These are phyloP conservation scores for Eimeria zaria DNA, from an alignment of 169 alveolate species.

Conservation along the genomic window DNA sequence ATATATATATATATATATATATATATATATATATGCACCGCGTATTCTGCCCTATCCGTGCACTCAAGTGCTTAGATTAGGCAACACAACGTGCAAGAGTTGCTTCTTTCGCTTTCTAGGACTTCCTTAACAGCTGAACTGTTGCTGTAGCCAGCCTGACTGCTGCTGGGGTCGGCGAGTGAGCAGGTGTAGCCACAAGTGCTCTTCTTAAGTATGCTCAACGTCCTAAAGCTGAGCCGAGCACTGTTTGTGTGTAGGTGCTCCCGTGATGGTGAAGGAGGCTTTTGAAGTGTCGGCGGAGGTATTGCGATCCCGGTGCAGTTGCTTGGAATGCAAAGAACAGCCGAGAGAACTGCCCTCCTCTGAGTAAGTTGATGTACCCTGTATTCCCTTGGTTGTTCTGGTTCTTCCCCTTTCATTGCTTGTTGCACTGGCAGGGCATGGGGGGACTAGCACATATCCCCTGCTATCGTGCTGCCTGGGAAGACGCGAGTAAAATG, in stretches of 20 bases:
- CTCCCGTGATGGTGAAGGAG: conserved; percentile 59
- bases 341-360: background rate
- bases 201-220: background rate
- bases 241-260: background rate
- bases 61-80: background rate
- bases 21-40: background rate
- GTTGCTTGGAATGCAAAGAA: conserved; percentile 35
- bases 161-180: background rate
- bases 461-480: background rate
- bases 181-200: background rate
- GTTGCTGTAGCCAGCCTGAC: background rate
- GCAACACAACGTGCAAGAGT: background rate
- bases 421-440: background rate
- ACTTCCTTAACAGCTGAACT: background rate
- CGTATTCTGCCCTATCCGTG: background rate
- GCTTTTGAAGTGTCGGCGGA: conserved; percentile 53
- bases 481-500: background rate
- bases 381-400: background rate
- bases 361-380: conserved; percentile 1
- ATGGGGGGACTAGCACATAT: background rate
- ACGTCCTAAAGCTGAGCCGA: background rate
- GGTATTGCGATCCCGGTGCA: conserved; percentile 63
- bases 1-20: no score
- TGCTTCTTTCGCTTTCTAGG: background rate
- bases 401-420: background rate